These are phyloP conservation scores for Aspergillus texensis DNA, from an alignment of 2,329 filamentous ascomycete species.

Conservation along the genomic window DNA sequence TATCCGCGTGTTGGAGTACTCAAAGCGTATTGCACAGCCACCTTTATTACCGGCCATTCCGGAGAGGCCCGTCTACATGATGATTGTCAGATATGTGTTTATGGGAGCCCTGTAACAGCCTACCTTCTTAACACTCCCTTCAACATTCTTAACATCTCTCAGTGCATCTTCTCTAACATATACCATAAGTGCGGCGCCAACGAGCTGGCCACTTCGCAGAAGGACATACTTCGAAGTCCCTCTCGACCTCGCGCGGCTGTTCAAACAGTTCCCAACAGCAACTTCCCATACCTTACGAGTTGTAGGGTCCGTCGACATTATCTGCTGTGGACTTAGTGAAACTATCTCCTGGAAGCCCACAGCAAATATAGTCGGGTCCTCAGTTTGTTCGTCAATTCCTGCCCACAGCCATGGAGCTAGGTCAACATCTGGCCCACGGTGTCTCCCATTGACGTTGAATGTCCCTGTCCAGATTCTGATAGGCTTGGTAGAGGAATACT, in stretches of 20 bases:
- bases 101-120: slow-evolving; percentile 14
- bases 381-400: slow-evolving; percentile 56
- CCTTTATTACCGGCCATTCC: slow-evolving; percentile 98
- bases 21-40: slow-evolving; percentile 92
- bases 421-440: slow-evolving; percentile 74
- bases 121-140: slow-evolving; percentile 89
- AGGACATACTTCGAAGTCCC: slow-evolving; percentile 82
- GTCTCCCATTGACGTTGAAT: slow-evolving; percentile 92
- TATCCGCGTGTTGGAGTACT: slow-evolving; percentile 87
- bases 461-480: slow-evolving; percentile 86
- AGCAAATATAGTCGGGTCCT: slow-evolving; percentile 80
- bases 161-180: slow-evolving; percentile 82
- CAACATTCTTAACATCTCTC: slow-evolving; percentile 88
- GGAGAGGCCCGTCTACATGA: slow-evolving; percentile 73
- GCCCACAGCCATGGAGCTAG: slow-evolving; percentile 81
- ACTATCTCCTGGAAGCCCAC: slow-evolving; percentile 98
- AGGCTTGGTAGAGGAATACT: slow-evolving; percentile 73
- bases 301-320: slow-evolving; percentile 95
- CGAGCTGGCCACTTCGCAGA: slow-evolving; percentile 87
- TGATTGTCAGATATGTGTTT: not conserved
- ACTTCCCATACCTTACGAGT: slow-evolving; percentile 84
- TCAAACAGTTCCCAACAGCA: slow-evolving; percentile 76
- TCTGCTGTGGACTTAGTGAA: slow-evolving; percentile 95
- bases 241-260: slow-evolving; percentile 65
- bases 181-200: slow-evolving; percentile 88